Evolutionary conservation across 2,329 filamentous ascomycete species (phyloP).

Genomic region (Nothopassalora personata): DNA sequence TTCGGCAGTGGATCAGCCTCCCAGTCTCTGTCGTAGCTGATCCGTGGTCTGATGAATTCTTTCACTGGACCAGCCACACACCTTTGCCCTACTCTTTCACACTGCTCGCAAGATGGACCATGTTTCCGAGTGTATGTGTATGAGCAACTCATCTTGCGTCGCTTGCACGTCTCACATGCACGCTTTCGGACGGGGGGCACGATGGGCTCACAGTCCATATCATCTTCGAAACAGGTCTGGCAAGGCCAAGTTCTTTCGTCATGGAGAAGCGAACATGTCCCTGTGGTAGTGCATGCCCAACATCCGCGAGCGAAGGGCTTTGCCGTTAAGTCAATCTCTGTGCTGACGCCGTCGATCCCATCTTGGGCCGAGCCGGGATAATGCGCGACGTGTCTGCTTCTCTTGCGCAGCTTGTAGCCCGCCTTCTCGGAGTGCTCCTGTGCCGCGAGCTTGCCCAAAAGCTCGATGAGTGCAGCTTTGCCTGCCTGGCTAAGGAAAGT

Average conservation of each 20-base stretch:
- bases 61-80: conserved; percentile 37
- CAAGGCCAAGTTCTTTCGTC: conserved; percentile 36
- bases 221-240: conserved; percentile 29
- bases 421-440: background rate
- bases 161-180: conserved; percentile 33
- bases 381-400: background rate
- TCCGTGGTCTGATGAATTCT: conserved; percentile 18
- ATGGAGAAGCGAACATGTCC: conserved; percentile 33
- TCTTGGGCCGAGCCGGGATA: background rate
- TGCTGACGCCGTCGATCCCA: background rate
- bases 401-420: conserved; percentile 1
- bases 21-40: conserved; percentile 21
- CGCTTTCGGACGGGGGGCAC: conserved; percentile 31
- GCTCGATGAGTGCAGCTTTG: background rate
- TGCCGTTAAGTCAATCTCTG: conserved; percentile 10
- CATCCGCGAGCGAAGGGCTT: conserved; percentile 19
- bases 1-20: conserved; percentile 5
- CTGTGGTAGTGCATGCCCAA: conserved; percentile 6
- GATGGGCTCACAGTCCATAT: conserved; percentile 35
- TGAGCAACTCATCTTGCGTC: conserved; percentile 30
- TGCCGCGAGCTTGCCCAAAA: background rate
- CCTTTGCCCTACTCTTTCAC: conserved; percentile 22
- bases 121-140: conserved; percentile 28
- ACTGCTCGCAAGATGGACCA: conserved; percentile 32
- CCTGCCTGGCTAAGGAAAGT: background rate